These are phyloP conservation scores for Neolentinus lepideus DNA, from an alignment of 1,284 basidiomycete genomes.

Conservation along the genomic window DNA sequence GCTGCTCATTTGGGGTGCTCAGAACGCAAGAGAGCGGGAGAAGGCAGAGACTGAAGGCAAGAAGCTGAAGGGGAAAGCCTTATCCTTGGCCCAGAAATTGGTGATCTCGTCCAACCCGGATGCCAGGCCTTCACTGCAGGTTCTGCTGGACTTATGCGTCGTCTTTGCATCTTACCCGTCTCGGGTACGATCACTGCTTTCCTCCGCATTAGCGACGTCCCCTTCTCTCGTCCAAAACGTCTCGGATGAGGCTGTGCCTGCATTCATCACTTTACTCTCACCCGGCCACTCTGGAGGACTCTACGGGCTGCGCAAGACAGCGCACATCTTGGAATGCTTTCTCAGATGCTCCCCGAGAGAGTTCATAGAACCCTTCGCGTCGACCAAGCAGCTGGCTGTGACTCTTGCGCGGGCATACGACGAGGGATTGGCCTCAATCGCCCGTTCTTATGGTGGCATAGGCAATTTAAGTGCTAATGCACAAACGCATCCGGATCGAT, in stretches of 20 bases:
- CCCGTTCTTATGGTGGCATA: slow-evolving; percentile 53
- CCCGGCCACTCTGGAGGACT: slow-evolving; percentile 39
- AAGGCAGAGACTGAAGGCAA: background rate
- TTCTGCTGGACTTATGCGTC: slow-evolving; percentile 1
- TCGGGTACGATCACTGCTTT: slow-evolving; percentile 37
- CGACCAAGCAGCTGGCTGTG: slow-evolving; percentile 43
- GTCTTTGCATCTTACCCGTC: slow-evolving; percentile 24
- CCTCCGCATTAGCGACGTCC: slow-evolving; percentile 26
- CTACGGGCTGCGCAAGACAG: slow-evolving; percentile 56
- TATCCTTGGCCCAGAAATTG: background rate
- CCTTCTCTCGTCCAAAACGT: slow-evolving; percentile 25
- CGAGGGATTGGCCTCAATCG: slow-evolving; percentile 41
- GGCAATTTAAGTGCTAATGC: slow-evolving; percentile 5
- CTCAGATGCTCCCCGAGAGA: slow-evolving; percentile 41
- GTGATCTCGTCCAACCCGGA: background rate
- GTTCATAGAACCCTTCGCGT: slow-evolving; percentile 42
- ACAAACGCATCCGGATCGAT: slow-evolving; percentile 15
- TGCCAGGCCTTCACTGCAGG: background rate
- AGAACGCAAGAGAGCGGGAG: background rate
- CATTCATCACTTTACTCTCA: slow-evolving; percentile 43
- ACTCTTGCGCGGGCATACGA: slow-evolving; percentile 55
- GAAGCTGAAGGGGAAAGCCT: background rate
- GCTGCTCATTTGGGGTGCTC: background rate
- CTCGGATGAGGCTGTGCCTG: slow-evolving; percentile 40
- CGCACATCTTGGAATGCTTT: slow-evolving; percentile 49